Base-by-base conservation (phyloP, 768 basidiomycete genomes). In the Podaxis sp. region DNA sequence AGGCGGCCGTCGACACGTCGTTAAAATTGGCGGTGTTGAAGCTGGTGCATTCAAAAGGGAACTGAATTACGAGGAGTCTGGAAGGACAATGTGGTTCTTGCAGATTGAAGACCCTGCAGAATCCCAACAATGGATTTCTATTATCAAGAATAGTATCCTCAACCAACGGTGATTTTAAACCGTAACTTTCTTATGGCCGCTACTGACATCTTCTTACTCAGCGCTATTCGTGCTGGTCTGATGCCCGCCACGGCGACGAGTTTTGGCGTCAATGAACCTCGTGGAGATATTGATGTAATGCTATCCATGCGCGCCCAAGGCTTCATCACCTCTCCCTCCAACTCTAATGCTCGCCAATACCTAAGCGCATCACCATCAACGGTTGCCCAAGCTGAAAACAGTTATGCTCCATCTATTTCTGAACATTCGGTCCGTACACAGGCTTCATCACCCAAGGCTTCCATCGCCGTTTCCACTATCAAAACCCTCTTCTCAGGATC, bases 211-310 rank as follows among this genome's bases (percentile, higher is more conserved):
- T 55, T 40, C 15, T 46, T 53, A n/a, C 44, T 57, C 63, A 92
- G 90, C 67, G 86, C 89, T 41, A 75, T 89, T 28, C 87, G 88
- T 22, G 89, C 87, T 8, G 90, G 90, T 15, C 72, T 92, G 12
- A 82, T 84, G 37, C 73, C 84, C 28, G 70, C 79, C 0, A 75
- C 75, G 44, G 74, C 75, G 22, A 52, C 62, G 2, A 60, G 60
- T 8, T 67, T 76, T 2, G 76, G 79, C 22, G 77, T 76, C 15
- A 75, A 82, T 28, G 91, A 91, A 64, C 90, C 89, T 22, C 80
- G 86, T 51, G 91, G 91, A 5, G 91, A 93, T 69, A 84, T 93
- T 78, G 91, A 93, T 70, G 91, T 92, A 52, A 89, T 91, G 84
- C 79, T 93, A 38, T 88, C 89, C 33, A 90, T 93, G 80, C 87